Percentiles rank a stretch among this genome's conserved stretches.
These are phyloP conservation scores for Debaryomyces prosopidis DNA, from an alignment of 805 yeast species.

Conservation along the genomic window DNA sequence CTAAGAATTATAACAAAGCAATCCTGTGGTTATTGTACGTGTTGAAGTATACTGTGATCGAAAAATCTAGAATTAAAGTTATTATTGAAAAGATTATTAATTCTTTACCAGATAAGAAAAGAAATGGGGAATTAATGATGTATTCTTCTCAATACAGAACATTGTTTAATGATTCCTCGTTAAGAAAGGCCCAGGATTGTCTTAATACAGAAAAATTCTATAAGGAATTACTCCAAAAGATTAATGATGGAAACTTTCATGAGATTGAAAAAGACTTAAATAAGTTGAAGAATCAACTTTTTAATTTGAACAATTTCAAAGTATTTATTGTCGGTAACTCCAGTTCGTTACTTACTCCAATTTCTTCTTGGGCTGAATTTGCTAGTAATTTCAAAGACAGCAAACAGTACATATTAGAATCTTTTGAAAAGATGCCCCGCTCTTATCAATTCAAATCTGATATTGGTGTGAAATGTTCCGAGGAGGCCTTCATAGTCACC, in stretches of 20 bases:
- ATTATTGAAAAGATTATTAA: slow-evolving; percentile 62
- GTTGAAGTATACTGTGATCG: slow-evolving; percentile 67
- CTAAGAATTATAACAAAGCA: slow-evolving; percentile 62
- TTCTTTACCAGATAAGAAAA: slow-evolving; percentile 59
- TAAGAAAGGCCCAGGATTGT: slow-evolving; percentile 65
- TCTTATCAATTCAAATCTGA: slow-evolving; percentile 54
- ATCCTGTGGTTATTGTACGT: slow-evolving; percentile 75
- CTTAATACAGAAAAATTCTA: slow-evolving; percentile 62
- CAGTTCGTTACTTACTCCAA: slow-evolving; percentile 50
- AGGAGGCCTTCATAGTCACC: slow-evolving; percentile 61
- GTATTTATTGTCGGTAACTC: slow-evolving; percentile 73
- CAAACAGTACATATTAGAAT: slow-evolving; percentile 9
- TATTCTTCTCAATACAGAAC: slow-evolving; percentile 58
- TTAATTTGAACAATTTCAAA: slow-evolving; percentile 60
- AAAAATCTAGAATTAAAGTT: slow-evolving; percentile 67
- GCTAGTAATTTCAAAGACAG: slow-evolving; percentile 18
- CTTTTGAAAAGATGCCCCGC: slow-evolving; percentile 43
- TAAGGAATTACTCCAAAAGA: slow-evolving; percentile 41
- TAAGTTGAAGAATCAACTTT: slow-evolving; percentile 49
- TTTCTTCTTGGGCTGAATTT: slow-evolving; percentile 56
- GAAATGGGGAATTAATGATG: slow-evolving; percentile 66
- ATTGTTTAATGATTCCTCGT: slow-evolving; percentile 57
- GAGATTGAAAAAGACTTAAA: slow-evolving; percentile 52
- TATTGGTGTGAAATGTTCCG: slow-evolving; percentile 52
- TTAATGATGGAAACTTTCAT: slow-evolving; percentile 55